A percentile compares a stretch with the other conserved stretches of the same genome.
Evolutionary conservation across 768 basidiomycete species (phyloP).

Genomic region (Dentipellis sp.): DNA sequence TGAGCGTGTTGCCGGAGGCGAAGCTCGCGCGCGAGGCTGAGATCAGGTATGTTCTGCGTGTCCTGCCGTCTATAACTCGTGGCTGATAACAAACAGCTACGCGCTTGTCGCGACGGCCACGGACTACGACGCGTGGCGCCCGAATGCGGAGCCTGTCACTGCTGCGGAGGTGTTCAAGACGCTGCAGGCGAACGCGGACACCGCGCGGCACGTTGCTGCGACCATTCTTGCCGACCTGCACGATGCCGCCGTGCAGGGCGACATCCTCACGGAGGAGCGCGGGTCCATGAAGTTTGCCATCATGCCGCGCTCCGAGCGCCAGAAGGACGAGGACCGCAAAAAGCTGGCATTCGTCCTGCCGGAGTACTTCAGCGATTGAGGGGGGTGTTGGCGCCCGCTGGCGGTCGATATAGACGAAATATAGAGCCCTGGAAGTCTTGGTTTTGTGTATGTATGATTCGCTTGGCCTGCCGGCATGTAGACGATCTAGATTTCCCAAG

Average conservation of each 20-base stretch:
- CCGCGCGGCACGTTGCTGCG: slow-evolving; percentile 68
- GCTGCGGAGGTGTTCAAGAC: slow-evolving; percentile 88
- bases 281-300: slow-evolving; percentile 84
- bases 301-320: slow-evolving; percentile 56
- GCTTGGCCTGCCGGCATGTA: too few relatives aligned
- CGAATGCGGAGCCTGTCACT: slow-evolving; percentile 73
- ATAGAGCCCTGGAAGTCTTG: too few relatives aligned
- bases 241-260: slow-evolving; percentile 39
- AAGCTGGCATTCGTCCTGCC: slow-evolving; percentile 75
- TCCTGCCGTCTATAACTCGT: background rate
- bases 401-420: too few relatives aligned
- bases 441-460: too few relatives aligned
- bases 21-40: slow-evolving; percentile 96
- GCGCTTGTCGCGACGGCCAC: slow-evolving; percentile 86
- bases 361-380: slow-evolving; percentile 45
- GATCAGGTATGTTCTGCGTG: slow-evolving; percentile 49
- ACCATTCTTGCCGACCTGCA: slow-evolving; percentile 65
- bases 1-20: slow-evolving; percentile 96
- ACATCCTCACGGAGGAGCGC: slow-evolving; percentile 56
- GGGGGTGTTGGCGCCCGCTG: too few relatives aligned
- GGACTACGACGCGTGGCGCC: slow-evolving; percentile 95
- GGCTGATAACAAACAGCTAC: slow-evolving; percentile 45
- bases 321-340: slow-evolving; percentile 48
- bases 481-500: too few relatives aligned
- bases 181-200: slow-evolving; percentile 78